Conservation (phyloP, 2,329 filamentous ascomycete species). For the Sclerotinia sclerotiorum region DNA sequence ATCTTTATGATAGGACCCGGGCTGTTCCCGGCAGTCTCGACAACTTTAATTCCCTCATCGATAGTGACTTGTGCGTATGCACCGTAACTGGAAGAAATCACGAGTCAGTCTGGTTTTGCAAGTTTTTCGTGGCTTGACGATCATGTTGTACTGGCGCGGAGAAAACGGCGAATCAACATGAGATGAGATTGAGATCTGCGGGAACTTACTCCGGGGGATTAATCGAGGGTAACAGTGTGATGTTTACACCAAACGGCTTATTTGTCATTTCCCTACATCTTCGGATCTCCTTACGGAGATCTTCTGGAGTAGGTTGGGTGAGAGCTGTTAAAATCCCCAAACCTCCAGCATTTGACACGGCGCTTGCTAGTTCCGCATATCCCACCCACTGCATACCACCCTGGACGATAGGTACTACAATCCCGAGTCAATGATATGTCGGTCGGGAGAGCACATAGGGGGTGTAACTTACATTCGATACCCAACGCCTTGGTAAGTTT, state of each 20-base stretch:
- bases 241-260: conserved; percentile 87
- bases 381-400: conserved; percentile 88
- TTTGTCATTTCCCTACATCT: conserved; percentile 77
- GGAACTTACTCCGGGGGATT: conserved; percentile 68
- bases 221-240: conserved; percentile 87
- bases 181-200: conserved; percentile 8
- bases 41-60: conserved; percentile 86
- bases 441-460: conserved; percentile 4
- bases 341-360: conserved; percentile 79
- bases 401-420: conserved; percentile 73
- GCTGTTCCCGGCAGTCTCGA: conserved; percentile 89
- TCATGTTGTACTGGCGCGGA: conserved; percentile 11
- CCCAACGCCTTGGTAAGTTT: conserved; percentile 43
- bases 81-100: conserved; percentile 53
- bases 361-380: conserved; percentile 74
- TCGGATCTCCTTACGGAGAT: conserved; percentile 89
- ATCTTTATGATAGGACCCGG: conserved; percentile 88
- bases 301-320: conserved; percentile 89
- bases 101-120: conserved; percentile 10
- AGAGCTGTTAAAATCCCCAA: conserved; percentile 82
- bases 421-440: conserved; percentile 5
- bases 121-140: neutral
- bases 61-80: conserved; percentile 92
- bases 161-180: conserved; percentile 20
- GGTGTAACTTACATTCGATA: conserved; percentile 43